Percentiles rank a stretch among this genome's conserved stretches.
Conservation (phyloP, 139 green algal species). For the Chlamydomonas incerta region DNA sequence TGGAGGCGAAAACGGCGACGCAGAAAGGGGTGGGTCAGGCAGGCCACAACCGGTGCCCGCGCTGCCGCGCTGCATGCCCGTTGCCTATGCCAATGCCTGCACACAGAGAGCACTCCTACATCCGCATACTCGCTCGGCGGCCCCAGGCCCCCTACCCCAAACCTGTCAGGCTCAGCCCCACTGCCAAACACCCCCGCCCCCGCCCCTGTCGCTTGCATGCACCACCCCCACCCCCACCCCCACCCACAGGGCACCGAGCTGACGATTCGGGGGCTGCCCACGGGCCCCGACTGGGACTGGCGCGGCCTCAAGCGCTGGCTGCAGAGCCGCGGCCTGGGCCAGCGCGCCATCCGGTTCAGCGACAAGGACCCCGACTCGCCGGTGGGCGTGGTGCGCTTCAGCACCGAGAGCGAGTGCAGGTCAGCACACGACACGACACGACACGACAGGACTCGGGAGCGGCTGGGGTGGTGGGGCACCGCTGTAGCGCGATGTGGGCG, state of each 20-base stretch:
- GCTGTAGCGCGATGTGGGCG: too few species aligned
- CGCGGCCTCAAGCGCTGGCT: constrained; percentile 20
- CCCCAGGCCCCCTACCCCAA: too few species aligned
- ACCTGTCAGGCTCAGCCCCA: neutral
- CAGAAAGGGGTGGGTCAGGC: neutral
- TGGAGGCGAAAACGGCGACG: neutral
- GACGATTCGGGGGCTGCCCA: constrained; percentile 19
- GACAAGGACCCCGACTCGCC: constrained; percentile 7
- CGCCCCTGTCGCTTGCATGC: neutral
- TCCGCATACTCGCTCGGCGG: too few species aligned
- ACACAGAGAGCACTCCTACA: neutral
- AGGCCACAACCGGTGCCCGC: too few species aligned
- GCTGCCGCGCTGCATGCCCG: too few species aligned
- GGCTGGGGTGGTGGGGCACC: too few species aligned
- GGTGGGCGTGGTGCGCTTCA: constrained; percentile 9
- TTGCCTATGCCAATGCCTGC: too few species aligned
- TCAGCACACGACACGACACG: too few species aligned
- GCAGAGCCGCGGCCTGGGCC: neutral
- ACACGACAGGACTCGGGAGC: too few species aligned
- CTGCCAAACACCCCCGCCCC: neutral
- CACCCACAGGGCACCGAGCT: constrained; percentile 9
- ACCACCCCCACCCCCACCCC: neutral
- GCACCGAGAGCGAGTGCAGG: neutral
- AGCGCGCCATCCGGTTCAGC: constrained; percentile 8
- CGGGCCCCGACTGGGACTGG: constrained; percentile 20